Base-by-base conservation (phyloP, 768 basidiomycete species). In the Arthromyces matolae region DNA sequence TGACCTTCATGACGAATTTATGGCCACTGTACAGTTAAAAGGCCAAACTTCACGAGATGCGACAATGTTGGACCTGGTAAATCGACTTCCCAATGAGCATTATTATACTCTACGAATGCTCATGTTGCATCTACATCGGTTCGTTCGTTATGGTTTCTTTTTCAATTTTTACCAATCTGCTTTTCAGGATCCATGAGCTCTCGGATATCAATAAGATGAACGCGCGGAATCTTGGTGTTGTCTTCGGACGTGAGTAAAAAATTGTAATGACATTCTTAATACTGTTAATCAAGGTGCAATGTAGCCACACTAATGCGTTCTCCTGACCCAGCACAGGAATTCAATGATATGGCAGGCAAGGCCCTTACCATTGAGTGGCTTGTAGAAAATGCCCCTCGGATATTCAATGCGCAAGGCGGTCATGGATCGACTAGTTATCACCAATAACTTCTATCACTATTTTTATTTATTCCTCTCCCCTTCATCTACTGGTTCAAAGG, bases 301-400 rank as follows among this genome's bases (percentile, higher is more conserved):
- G n/a, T n/a, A 98, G 94, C 95, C 9, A 98, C 95, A 1, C 74
- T 99, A 16, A 90, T 97, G 85, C 82, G 89, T 58, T 94, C 95
- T 7, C 78, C 80, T 27, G 87, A 94, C 62, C 83, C 87, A 3
- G 76, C 78, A 22, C 81, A 89, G 14, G 96, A 98, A 70, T 97
- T 97, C 70, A 87, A 84, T 59, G 95, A 99, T 65, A 98, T 98
- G 90, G 94, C 91, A 7, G 91, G 92, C 44, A 97, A 95, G 68
- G 91, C 95, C 5, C 77, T 93, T 49, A 82, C 87, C 58, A 76
- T 99, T 42, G 93, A 96, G 65, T 96, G 93, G 88, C 80, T 97
- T 54, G 83, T 98, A 51, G 93, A 97, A 62, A 87, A 95, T 61
- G 90, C 90, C 10, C 77, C 73, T 32, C 64, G 65, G 20, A 69